Evolutionary conservation across 2,329 filamentous ascomycete genomes (phyloP).

Genomic region (Xylariomycetidae sp.): DNA sequence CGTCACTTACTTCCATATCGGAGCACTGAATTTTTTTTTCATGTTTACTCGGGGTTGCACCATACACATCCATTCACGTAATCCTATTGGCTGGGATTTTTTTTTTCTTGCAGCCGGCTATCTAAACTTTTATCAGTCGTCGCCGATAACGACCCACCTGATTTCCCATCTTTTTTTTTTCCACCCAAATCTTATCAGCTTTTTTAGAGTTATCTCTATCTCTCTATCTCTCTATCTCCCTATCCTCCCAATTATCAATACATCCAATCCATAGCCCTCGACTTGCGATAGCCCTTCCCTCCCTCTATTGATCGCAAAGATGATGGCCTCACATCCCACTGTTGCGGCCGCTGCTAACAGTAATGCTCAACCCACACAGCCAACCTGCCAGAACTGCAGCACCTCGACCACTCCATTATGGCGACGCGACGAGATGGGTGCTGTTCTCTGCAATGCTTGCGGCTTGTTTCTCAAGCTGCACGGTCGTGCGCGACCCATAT

Average conservation of each 20-base stretch:
- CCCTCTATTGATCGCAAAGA: slow-evolving; percentile 16
- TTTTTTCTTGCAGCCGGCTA: too few relatives aligned
- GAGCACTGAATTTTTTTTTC: too few relatives aligned
- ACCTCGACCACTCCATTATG: slow-evolving; percentile 95
- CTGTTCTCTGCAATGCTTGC: slow-evolving; percentile 97
- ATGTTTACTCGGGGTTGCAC: too few relatives aligned
- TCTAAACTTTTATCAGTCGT: too few relatives aligned
- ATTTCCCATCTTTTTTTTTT: too few relatives aligned
- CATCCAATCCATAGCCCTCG: slow-evolving; percentile 1
- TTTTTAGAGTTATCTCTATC: too few relatives aligned
- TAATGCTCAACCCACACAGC: slow-evolving; percentile 67
- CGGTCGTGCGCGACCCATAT: slow-evolving; percentile 87
- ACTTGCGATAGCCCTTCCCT: slow-evolving; percentile 5
- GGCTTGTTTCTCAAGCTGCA: slow-evolving; percentile 97
- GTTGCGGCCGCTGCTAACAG: slow-evolving; percentile 46
- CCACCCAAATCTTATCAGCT: background rate
- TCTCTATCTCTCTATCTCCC: slow-evolving; percentile 3
- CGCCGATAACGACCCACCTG: too few relatives aligned
- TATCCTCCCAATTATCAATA: slow-evolving; percentile 1
- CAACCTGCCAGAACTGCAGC: slow-evolving; percentile 91
- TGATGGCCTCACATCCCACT: slow-evolving; percentile 33
- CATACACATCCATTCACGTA: too few relatives aligned
- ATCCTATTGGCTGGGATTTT: too few relatives aligned
- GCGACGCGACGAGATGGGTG: slow-evolving; percentile 93
- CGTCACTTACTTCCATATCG: too few relatives aligned